A percentile compares a stretch with the other conserved stretches of the same genome.
These are phyloP conservation scores for Cladosporium sp. DNA, from an alignment of 2,329 filamentous ascomycete species.

Conservation along the genomic window DNA sequence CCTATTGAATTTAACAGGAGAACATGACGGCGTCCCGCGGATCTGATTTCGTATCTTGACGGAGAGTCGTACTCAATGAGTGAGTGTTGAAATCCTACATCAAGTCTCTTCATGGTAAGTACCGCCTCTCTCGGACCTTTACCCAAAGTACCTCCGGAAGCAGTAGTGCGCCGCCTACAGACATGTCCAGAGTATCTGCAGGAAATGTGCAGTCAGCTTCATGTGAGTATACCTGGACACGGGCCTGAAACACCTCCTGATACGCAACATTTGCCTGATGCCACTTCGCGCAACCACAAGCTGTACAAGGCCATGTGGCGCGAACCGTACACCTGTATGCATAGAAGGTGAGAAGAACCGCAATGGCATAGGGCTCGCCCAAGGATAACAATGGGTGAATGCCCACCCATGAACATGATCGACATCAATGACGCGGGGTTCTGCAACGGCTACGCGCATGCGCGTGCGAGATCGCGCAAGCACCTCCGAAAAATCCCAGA, in stretches of 20 bases:
- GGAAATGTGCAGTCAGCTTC: neutral
- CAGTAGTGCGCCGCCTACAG: neutral
- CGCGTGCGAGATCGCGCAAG: neutral
- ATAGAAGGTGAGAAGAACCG: neutral
- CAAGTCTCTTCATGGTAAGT: neutral
- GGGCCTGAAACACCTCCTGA: neutral
- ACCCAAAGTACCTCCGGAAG: neutral
- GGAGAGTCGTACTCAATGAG: neutral
- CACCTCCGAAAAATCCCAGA: neutral
- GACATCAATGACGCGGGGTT: constrained; percentile 3
- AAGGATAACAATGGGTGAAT: neutral
- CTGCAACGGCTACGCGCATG: neutral
- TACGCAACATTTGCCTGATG: neutral
- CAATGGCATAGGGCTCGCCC: neutral
- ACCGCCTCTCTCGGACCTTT: neutral
- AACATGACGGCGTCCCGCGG: neutral
- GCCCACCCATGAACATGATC: constrained; percentile 2
- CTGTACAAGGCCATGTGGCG: neutral
- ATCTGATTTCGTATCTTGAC: neutral
- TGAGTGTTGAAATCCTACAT: neutral
- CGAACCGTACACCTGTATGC: neutral
- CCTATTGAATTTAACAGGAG: neutral
- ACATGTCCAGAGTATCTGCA: neutral
- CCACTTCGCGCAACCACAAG: neutral
- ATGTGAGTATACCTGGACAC: neutral